Conservation (phyloP, 306 rosid species). For the Vigna angularis region DNA sequence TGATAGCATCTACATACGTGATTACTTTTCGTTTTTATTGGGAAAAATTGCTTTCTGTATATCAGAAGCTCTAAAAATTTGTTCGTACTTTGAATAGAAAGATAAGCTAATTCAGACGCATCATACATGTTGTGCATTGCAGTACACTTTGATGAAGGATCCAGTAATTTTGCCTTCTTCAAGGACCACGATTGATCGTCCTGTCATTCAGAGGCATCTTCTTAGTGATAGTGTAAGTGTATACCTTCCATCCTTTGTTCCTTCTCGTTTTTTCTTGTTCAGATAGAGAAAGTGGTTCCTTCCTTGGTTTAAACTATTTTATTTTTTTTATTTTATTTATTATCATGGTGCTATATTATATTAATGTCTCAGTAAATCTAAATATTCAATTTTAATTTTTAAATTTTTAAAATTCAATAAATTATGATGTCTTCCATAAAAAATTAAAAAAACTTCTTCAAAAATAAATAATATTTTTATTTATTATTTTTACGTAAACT, state of each 20-base stretch:
- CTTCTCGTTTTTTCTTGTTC: not conserved
- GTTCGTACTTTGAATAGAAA: not conserved
- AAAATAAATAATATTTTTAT: no score
- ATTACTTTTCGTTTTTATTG: not conserved
- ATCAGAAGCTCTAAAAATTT: not conserved
- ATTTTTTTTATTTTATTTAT: no score
- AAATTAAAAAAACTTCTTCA: no score
- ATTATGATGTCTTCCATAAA: no score
- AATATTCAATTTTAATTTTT: no score
- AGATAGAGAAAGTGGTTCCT: no score
- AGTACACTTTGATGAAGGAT: slow-evolving; percentile 99
- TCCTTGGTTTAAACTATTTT: not conserved
- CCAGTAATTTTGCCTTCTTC: slow-evolving; percentile 99
- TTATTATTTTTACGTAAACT: no score
- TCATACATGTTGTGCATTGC: slow-evolving; percentile 33
- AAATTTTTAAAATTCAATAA: no score
- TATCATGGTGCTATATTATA: no score
- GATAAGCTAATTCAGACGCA: not conserved
- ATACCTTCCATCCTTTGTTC: slow-evolving; percentile 27
- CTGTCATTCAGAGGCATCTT: slow-evolving; percentile 97
- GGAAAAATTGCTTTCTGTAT: not conserved
- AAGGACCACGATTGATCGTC: slow-evolving; percentile 86
- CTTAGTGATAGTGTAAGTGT: slow-evolving; percentile 89
- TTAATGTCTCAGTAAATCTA: no score
- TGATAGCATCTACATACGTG: not conserved